phyloP scores from a whole-genome alignment of 2,329 filamentous ascomycete species.

The Corinectria fuckeliana region DNA sequence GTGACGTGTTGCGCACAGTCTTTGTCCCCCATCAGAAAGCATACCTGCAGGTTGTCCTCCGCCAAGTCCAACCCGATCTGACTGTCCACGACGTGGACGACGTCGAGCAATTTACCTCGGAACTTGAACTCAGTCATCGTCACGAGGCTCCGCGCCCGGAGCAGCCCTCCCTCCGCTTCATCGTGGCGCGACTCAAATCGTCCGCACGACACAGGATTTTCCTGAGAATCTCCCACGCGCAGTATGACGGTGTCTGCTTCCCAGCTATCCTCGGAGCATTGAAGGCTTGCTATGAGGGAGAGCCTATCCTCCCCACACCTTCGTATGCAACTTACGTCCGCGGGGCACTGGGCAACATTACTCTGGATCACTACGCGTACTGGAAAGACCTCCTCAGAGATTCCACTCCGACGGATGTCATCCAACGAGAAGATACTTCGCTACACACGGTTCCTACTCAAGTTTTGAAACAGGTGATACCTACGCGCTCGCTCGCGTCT shows the following conservation, averaged over 20 bases:
- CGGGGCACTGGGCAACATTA: not conserved
- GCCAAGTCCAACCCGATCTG: constrained; percentile 7
- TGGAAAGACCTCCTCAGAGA: constrained; percentile 14
- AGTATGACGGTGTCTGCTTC: constrained; percentile 27
- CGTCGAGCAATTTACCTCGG: constrained; percentile 12
- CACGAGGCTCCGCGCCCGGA: not conserved
- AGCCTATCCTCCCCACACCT: not conserved
- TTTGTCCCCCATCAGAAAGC: constrained; percentile 15
- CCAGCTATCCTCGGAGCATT: constrained; percentile 15
- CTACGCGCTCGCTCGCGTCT: constrained; percentile 21
- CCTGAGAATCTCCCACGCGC: constrained; percentile 24
- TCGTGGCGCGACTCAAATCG: constrained; percentile 8
- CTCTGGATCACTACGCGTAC: constrained; percentile 10
- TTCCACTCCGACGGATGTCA: constrained; percentile 14
- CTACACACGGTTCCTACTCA: constrained; percentile 10
- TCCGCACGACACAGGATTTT: constrained; percentile 20
- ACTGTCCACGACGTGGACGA: constrained; percentile 12
- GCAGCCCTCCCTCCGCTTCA: constrained; percentile 7
- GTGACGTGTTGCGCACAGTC: constrained; percentile 27
- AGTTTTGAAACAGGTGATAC: constrained; percentile 1
- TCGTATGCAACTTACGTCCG: constrained; percentile 18
- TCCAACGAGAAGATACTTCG: not conserved
- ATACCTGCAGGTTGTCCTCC: constrained; percentile 26
- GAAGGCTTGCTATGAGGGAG: constrained; percentile 18
- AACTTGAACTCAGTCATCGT: constrained; percentile 1